phyloP scores from a whole-genome alignment of 495 filamentous ascomycete species.

The Aspergillus diversus region DNA sequence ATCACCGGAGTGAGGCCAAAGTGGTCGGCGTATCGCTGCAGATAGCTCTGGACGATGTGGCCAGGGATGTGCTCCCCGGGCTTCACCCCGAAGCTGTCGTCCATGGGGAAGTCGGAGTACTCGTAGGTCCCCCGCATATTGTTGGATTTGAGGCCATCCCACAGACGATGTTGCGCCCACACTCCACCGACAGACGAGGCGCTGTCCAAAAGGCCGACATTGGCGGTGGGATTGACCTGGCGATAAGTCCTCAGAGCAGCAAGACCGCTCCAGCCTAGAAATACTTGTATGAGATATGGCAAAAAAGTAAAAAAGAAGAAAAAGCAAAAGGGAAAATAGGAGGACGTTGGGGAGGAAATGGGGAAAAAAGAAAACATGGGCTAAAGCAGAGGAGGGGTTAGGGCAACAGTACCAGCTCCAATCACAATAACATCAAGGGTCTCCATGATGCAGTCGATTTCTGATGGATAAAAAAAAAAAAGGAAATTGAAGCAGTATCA shows the following conservation, averaged over 20 bases:
- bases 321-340: background rate
- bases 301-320: background rate
- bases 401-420: constrained; percentile 43
- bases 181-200: constrained; percentile 66
- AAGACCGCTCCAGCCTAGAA: constrained; percentile 61
- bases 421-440: constrained; percentile 32
- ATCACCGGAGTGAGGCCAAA: constrained; percentile 60
- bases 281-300: background rate
- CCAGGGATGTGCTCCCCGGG: constrained; percentile 71
- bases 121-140: constrained; percentile 68
- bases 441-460: constrained; percentile 26
- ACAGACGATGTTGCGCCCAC: constrained; percentile 68
- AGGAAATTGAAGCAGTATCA: background rate
- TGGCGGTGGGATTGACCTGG: constrained; percentile 53
- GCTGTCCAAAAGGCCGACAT: constrained; percentile 57
- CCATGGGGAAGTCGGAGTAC: constrained; percentile 76
- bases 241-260: constrained; percentile 62
- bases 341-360: no score
- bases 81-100: constrained; percentile 61
- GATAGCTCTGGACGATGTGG: constrained; percentile 64
- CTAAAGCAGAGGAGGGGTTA: constrained; percentile 1
- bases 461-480: constrained; percentile 1
- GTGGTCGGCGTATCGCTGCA: constrained; percentile 62
- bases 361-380: background rate
- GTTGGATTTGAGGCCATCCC: constrained; percentile 69